Conservation (phyloP, 2,329 filamentous ascomycete genomes). For the Scedosporium dehoogii region DNA sequence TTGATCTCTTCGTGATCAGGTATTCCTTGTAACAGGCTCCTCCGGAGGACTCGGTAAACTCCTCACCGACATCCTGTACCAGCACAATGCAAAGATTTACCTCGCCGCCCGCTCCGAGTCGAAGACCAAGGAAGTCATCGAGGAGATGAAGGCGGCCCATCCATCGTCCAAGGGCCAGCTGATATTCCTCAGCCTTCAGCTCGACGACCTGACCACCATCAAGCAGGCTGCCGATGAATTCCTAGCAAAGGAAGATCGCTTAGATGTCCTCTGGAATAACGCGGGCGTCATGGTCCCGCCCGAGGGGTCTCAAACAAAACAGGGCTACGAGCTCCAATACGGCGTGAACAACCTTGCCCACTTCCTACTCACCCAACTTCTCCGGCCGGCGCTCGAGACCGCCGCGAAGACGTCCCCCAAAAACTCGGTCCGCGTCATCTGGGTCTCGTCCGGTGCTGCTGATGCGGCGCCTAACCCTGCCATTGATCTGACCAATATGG, state of each 20-base stretch:
- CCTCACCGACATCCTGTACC: no score
- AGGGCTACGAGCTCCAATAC: conserved; percentile 31
- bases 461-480: conserved; percentile 15
- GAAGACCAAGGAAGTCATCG: background rate
- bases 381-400: conserved; percentile 23
- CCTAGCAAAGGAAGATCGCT: conserved; percentile 16
- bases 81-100: no score
- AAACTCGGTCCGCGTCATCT: conserved; percentile 21
- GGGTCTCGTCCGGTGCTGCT: conserved; percentile 20
- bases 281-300: conserved; percentile 33
- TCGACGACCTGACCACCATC: conserved; percentile 26
- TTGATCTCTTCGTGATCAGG: no score
- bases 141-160: background rate
- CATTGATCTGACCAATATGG: conserved; percentile 18
- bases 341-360: conserved; percentile 27
- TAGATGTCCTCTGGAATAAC: conserved; percentile 35
- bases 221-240: conserved; percentile 21
- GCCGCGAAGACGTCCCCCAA: conserved; percentile 19
- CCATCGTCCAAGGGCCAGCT: background rate
- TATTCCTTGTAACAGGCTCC: no score
- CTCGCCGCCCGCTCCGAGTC: background rate
- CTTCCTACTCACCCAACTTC: conserved; percentile 26
- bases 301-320: conserved; percentile 26
- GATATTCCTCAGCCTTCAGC: conserved; percentile 24
- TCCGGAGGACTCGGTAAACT: no score